These are phyloP conservation scores for Fusarium guadeloupense DNA, from an alignment of 2,329 filamentous ascomycete genomes.

Conservation along the genomic window DNA sequence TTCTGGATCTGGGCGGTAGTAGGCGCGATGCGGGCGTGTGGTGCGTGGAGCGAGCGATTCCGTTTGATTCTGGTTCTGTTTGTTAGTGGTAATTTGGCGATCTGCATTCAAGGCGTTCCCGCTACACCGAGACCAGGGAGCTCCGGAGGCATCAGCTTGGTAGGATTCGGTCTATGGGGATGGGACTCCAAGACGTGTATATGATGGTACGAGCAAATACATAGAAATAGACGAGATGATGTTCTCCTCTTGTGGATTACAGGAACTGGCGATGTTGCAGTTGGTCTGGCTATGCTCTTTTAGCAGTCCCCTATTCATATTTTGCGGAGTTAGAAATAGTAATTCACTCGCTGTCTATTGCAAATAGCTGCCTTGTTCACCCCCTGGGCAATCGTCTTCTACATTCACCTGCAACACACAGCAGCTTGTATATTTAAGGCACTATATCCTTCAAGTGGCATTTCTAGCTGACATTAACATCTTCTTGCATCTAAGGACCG, in stretches of 20 bases:
- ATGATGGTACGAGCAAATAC: slow-evolving; percentile 29
- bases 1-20: slow-evolving; percentile 24
- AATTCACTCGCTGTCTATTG: too few relatives aligned
- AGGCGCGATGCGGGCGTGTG: slow-evolving; percentile 13
- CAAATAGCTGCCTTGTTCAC: too few relatives aligned
- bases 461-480: too few relatives aligned
- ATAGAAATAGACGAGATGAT: slow-evolving; percentile 40
- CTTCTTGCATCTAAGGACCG: background rate
- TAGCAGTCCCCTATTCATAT: too few relatives aligned
- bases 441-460: too few relatives aligned
- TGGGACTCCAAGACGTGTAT: slow-evolving; percentile 30
- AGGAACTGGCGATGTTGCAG: too few relatives aligned
- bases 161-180: slow-evolving; percentile 24
- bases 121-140: slow-evolving; percentile 2
- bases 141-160: slow-evolving; percentile 9
- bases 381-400: too few relatives aligned
- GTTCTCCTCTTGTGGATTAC: too few relatives aligned
- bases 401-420: too few relatives aligned
- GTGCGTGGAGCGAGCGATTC: slow-evolving; percentile 22
- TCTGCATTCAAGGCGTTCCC: slow-evolving; percentile 26
- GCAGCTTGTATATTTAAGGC: too few relatives aligned
- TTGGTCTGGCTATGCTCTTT: too few relatives aligned
- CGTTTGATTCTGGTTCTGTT: slow-evolving; percentile 18
- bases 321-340: too few relatives aligned
- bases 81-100: slow-evolving; percentile 20